Evolutionary conservation across 2,329 filamentous ascomycete species (phyloP).

Genomic region (Alternaria alternata): DNA sequence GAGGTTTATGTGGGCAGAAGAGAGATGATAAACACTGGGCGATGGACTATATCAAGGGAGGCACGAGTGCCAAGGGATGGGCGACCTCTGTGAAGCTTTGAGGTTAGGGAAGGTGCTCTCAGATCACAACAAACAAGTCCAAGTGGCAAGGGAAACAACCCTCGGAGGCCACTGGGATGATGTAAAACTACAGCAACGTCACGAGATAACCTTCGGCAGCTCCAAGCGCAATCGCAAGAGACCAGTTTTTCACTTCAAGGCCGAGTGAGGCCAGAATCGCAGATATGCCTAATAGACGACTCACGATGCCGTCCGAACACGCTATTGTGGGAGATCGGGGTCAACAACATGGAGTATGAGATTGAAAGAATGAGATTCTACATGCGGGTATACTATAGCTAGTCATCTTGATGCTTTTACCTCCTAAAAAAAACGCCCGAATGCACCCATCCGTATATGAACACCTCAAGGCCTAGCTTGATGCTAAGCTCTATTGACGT

Average conservation of each 20-base stretch:
- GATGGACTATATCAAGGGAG: slow-evolving; percentile 17
- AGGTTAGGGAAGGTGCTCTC: slow-evolving; percentile 22
- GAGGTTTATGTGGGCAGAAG: slow-evolving; percentile 24
- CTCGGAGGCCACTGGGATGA: background rate
- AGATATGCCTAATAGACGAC: background rate
- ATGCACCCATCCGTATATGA: background rate
- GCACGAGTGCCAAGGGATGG: slow-evolving; percentile 30
- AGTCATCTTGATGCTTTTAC: slow-evolving; percentile 3
- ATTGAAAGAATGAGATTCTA: slow-evolving; percentile 3
- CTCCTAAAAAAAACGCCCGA: background rate
- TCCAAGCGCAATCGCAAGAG: slow-evolving; percentile 18
- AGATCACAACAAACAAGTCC: slow-evolving; percentile 28
- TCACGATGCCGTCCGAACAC: background rate
- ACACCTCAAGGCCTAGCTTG: background rate
- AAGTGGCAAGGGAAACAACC: slow-evolving; percentile 1
- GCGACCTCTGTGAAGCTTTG: slow-evolving; percentile 11
- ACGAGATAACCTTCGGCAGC: slow-evolving; percentile 1
- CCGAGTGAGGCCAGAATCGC: background rate
- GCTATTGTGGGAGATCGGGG: background rate
- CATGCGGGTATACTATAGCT: slow-evolving; percentile 12
- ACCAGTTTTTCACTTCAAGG: slow-evolving; percentile 21
- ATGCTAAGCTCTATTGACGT: slow-evolving; percentile 11
- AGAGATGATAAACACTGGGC: slow-evolving; percentile 11
- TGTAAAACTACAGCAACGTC: slow-evolving; percentile 5
- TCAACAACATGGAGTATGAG: background rate